Percentiles rank a stretch among this genome's conserved stretches.
These are phyloP conservation scores for Colletotrichum orchidophilum DNA, from an alignment of 2,329 filamentous ascomycete species.

Conservation along the genomic window DNA sequence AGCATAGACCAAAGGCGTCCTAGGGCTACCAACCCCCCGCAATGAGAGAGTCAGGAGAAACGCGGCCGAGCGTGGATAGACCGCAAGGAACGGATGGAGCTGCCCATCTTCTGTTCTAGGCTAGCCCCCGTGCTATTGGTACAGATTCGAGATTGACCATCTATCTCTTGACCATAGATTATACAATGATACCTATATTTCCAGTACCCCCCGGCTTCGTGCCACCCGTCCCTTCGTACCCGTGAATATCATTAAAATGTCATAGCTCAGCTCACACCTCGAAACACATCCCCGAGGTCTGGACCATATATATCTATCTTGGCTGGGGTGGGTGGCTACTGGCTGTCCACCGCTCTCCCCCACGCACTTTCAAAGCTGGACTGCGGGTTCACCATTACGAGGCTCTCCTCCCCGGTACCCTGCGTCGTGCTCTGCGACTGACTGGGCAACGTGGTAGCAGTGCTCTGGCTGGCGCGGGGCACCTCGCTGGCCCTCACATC, in stretches of 20 bases:
- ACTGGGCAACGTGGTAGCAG: conserved; percentile 31
- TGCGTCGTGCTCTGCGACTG: conserved; percentile 38
- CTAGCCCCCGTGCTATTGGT: conserved; percentile 14
- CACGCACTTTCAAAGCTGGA: conserved; percentile 73
- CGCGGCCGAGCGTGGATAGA: neutral
- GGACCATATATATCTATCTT: neutral
- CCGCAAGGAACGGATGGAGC: conserved; percentile 7
- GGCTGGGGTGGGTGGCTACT: conserved; percentile 15
- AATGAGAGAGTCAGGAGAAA: neutral
- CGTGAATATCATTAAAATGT: conserved; percentile 19
- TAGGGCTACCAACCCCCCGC: neutral
- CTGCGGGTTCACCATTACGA: conserved; percentile 61
- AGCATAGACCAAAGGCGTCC: neutral
- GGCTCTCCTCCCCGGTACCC: conserved; percentile 55
- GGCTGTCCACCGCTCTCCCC: conserved; percentile 67
- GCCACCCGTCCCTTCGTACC: neutral
- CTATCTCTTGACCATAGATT: conserved; percentile 30
- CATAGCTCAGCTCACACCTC: neutral
- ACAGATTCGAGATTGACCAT: conserved; percentile 25
- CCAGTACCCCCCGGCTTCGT: neutral
- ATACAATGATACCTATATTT: conserved; percentile 32
- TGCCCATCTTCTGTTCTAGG: conserved; percentile 6
- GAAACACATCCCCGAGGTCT: neutral
- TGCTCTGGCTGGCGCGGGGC: conserved; percentile 35
- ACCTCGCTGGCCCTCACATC: conserved; percentile 41